phyloP scores from a whole-genome alignment of 2,329 filamentous ascomycete genomes.

The Cucurbitaria berberidis region DNA sequence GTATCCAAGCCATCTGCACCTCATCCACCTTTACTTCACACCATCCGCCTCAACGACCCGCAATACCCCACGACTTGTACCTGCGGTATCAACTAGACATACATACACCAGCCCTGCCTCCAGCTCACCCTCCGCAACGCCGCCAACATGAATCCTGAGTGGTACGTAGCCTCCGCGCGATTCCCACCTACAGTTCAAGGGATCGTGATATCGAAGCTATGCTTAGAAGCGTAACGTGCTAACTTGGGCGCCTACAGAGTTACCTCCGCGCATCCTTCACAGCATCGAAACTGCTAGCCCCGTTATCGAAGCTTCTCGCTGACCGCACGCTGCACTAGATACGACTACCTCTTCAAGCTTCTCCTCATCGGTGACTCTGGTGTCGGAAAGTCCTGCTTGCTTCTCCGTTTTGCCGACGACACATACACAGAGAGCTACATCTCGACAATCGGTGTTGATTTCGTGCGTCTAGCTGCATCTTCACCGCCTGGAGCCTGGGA shows the following conservation, averaged over 20 bases:
- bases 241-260: conserved; percentile 37
- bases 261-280: conserved; percentile 2
- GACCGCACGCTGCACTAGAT: conserved; percentile 65
- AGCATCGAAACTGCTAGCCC: conserved; percentile 4
- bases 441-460: conserved; percentile 99
- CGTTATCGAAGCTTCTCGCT: conserved; percentile 21
- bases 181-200: conserved; percentile 34
- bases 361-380: conserved; percentile 99
- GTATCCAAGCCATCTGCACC: conserved; percentile 22
- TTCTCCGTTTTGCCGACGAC: conserved; percentile 86
- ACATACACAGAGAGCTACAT: conserved; percentile 99
- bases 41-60: conserved; percentile 32
- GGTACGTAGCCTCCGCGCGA: conserved; percentile 64
- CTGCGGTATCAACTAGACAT: conserved; percentile 15
- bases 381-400: conserved; percentile 99
- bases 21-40: conserved; percentile 24
- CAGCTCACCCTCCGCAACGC: conserved; percentile 16
- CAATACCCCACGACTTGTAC: conserved; percentile 31
- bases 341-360: conserved; percentile 99
- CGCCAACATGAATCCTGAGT: conserved; percentile 88
- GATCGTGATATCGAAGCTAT: conserved; percentile 11
- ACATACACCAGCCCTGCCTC: conserved; percentile 15
- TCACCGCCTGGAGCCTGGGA: conserved; percentile 41
- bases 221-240: conserved; percentile 29
- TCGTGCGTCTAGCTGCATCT: conserved; percentile 52